A percentile compares a stretch with the other conserved stretches of the same genome.
Evolutionary conservation across 2,329 filamentous ascomycete species (phyloP).

Genomic region (Chaetoscypha palmicola): DNA sequence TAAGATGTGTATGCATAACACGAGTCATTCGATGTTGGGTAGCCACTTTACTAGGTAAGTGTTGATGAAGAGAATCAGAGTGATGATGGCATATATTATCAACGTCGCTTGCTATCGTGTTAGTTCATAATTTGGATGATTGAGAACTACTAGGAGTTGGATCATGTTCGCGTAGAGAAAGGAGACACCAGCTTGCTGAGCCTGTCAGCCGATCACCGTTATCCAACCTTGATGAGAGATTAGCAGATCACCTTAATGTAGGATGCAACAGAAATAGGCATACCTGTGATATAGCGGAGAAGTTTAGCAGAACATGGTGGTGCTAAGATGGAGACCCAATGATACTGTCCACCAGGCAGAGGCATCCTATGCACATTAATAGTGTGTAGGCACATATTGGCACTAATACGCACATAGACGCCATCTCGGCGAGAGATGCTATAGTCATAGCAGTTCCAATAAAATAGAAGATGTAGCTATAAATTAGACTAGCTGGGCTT

Average conservation of each 20-base stretch:
- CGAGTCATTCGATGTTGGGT: constrained; percentile 32
- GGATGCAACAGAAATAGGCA: no score
- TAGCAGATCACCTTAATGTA: no score
- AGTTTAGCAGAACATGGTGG: background rate
- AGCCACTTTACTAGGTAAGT: background rate
- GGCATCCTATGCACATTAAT: no score
- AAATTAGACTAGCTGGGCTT: background rate
- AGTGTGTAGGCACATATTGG: no score
- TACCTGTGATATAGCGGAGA: background rate
- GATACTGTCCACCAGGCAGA: background rate
- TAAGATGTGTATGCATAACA: constrained; percentile 37
- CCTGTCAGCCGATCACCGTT: background rate
- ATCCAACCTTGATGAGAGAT: no score
- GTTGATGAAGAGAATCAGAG: background rate
- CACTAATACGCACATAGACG: no score
- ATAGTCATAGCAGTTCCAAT: background rate
- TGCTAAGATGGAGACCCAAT: background rate
- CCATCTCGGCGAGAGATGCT: background rate
- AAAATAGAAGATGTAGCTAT: background rate
- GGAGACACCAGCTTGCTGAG: background rate
- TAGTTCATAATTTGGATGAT: background rate
- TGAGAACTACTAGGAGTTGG: background rate
- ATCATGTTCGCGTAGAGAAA: background rate
- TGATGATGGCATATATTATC: background rate
- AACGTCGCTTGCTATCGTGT: background rate